Conservation (phyloP, 2,329 filamentous ascomycete genomes). For the Penicillium hesseltinei region DNA sequence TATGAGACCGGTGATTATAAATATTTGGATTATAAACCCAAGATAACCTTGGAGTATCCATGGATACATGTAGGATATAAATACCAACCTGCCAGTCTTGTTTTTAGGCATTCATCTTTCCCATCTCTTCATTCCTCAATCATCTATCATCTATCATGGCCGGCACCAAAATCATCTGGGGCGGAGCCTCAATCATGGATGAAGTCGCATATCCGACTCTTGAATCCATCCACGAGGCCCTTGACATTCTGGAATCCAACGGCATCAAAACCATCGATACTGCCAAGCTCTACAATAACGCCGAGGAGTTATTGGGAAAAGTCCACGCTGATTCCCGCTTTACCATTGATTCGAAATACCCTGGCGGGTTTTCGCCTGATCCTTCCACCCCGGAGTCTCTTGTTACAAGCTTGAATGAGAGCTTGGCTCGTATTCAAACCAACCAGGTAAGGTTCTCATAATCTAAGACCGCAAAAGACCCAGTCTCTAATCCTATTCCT, state of each 20-base stretch:
- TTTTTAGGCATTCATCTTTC: not conserved
- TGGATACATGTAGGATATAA: not conserved
- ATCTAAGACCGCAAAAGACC: not conserved
- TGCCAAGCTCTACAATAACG: constrained; percentile 36
- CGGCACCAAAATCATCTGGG: constrained; percentile 1
- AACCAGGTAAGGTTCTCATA: not conserved
- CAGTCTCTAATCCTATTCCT: constrained; percentile 7
- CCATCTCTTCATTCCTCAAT: not conserved
- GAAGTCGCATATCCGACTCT: not conserved
- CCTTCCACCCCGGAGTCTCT: constrained; percentile 5
- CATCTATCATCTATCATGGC: not conserved
- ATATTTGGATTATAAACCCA: not conserved
- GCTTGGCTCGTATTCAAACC: constrained; percentile 4
- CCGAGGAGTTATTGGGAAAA: constrained; percentile 44
- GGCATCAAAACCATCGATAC: constrained; percentile 9
- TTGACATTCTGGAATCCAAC: not conserved
- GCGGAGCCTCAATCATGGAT: not conserved
- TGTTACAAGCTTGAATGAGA: not conserved
- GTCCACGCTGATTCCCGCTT: constrained; percentile 43
- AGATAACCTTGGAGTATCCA: not conserved
- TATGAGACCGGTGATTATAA: not conserved
- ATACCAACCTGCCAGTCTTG: not conserved
- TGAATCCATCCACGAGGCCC: not conserved
- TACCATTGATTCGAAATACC: constrained; percentile 48
- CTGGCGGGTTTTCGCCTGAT: constrained; percentile 35